Evolutionary conservation across 176 grass and related monocot species (phyloP), one percentile per base, ranked within the genome.

Genomic region (Oryza brachyantha): DNA sequence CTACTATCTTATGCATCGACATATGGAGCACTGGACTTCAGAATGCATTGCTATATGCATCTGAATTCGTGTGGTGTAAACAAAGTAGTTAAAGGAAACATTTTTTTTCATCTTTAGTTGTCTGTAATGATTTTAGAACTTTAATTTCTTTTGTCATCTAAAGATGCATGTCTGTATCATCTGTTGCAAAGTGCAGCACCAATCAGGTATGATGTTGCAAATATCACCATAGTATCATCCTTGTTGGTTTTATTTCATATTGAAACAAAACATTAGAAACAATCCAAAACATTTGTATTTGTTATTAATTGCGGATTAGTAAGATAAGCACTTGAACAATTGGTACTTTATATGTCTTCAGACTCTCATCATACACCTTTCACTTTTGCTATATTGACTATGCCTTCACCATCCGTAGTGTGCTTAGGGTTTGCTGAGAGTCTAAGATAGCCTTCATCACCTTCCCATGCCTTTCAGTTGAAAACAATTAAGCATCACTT

Each of bases 381-480:
- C 72, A 25, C 16, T 63, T 78, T 74, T 70, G 71, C 35, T 43
- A 64, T 42, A 73, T 75, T 64, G 57, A 76, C 75, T 45, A 70
- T 35, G 40, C 55, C 42, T 88, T 55, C 66, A 76, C 70, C 32
- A 88, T 62, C 54, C 76, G 46, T 65, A 80, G 26, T 22, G 26
- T 66, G 70, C 57, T 37, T 8, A 78, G 45, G 22, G 58, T 87
- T 87, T 75, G 64, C 76, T 64, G 71, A 88, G 76, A 88, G 70
- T 74, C 76, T 17, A 75, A 84, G 79, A 64, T 73, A 81, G 76
- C 42, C 34, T 84, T 61, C 70, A 84, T 85, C 66, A 60, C 72
- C 34, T 1, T 66, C 35, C 28, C 38, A 9, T 37, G 37, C 29
- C 77, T 76, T 80, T 73, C 52, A 84, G 42, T 84, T 81, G 64